phyloP scores from a whole-genome alignment of 2,329 filamentous ascomycete genomes.

The Pezicula radicicola region DNA sequence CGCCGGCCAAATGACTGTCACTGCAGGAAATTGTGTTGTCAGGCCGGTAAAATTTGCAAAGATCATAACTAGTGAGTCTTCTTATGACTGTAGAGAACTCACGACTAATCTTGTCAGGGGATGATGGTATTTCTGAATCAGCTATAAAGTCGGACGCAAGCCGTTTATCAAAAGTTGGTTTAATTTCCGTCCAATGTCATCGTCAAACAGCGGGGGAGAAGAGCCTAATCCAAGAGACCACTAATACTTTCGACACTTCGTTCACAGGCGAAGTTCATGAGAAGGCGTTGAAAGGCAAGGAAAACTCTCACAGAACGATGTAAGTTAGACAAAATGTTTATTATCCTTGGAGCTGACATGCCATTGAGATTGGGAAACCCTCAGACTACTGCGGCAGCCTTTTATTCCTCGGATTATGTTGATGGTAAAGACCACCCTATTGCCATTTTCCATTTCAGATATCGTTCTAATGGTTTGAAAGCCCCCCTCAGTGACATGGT shows the following conservation, averaged over 20 bases:
- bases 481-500: neutral
- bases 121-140: neutral
- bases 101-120: constrained; percentile 1
- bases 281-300: constrained; percentile 14
- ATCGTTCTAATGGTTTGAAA: constrained; percentile 17
- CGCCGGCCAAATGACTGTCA: neutral
- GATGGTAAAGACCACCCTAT: constrained; percentile 16
- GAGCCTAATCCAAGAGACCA: neutral
- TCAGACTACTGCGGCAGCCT: neutral
- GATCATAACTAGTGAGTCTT: constrained; percentile 10
- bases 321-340: constrained; percentile 3
- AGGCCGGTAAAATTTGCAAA: constrained; percentile 9
- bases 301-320: constrained; percentile 14
- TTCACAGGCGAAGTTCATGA: constrained; percentile 8
- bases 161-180: neutral
- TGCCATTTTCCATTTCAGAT: constrained; percentile 21
- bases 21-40: neutral
- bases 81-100: neutral
- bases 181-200: neutral
- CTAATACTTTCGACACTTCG: neutral
- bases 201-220: neutral
- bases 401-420: neutral
- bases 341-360: neutral
- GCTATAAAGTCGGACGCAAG: neutral
- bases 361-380: neutral